Evolutionary conservation across 2,329 filamentous ascomycete genomes (phyloP).

Genomic region (Pseudogymnoascus sp.): DNA sequence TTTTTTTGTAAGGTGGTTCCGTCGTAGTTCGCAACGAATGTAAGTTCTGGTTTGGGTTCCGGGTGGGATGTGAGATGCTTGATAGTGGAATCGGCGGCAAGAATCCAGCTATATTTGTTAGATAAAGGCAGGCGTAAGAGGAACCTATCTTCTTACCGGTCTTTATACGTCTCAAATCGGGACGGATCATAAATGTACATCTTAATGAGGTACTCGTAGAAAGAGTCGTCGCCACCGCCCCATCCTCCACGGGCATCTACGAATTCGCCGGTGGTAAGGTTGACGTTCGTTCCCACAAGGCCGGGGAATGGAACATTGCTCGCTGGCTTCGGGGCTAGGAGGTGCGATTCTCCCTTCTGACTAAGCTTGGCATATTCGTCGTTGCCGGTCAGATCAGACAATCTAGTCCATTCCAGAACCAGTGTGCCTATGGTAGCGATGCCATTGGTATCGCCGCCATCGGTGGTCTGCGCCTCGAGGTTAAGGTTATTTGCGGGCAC

Average conservation of each 20-base stretch:
- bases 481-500: constrained; percentile 63
- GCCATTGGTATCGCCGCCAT: constrained; percentile 52
- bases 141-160: constrained; percentile 31
- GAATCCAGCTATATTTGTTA: constrained; percentile 56
- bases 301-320: constrained; percentile 67
- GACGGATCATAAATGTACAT: constrained; percentile 73
- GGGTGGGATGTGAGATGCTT: constrained; percentile 63
- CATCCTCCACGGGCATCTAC: constrained; percentile 62
- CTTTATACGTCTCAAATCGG: constrained; percentile 56
- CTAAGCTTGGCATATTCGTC: constrained; percentile 56
- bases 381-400: constrained; percentile 68
- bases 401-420: constrained; percentile 74
- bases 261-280: constrained; percentile 59
- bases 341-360: constrained; percentile 60
- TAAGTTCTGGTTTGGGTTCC: constrained; percentile 56
- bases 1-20: constrained; percentile 36
- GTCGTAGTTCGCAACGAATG: constrained; percentile 56
- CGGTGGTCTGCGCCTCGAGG: constrained; percentile 46
- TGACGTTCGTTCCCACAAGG: constrained; percentile 60
- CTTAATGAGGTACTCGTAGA: constrained; percentile 87
- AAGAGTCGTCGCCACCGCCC: constrained; percentile 70
- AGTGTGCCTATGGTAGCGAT: constrained; percentile 71
- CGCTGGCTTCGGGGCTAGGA: constrained; percentile 57
- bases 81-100: constrained; percentile 69
- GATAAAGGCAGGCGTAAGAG: not conserved